A percentile compares a stretch with the other conserved stretches of the same genome.
Evolutionary conservation across 2,329 filamentous ascomycete genomes (phyloP).

Genomic region (Trichophyton benhamiae): DNA sequence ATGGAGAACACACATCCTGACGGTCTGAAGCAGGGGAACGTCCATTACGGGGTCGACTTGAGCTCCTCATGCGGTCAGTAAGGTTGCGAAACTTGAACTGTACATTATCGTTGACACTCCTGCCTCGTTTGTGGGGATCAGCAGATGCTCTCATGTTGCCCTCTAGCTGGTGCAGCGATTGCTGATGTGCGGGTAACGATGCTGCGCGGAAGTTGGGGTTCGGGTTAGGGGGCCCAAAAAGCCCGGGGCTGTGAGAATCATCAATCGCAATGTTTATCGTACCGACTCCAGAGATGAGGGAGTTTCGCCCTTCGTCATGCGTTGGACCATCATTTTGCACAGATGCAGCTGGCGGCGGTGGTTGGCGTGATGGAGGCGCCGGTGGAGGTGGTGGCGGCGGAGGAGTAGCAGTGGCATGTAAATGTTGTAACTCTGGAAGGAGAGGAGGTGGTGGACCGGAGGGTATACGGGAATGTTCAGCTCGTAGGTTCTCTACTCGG

Average conservation of each 20-base stretch:
- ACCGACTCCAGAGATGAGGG: slow-evolving; percentile 26
- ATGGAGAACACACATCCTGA: slow-evolving; percentile 18
- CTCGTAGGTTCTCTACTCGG: slow-evolving; percentile 8
- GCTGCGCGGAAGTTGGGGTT: slow-evolving; percentile 20
- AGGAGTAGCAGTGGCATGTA: slow-evolving; percentile 43
- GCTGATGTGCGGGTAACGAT: slow-evolving; percentile 15
- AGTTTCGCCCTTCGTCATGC: slow-evolving; percentile 15
- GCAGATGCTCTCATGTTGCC: slow-evolving; percentile 29
- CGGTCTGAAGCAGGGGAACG: slow-evolving; percentile 33
- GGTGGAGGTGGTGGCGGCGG: slow-evolving; percentile 26
- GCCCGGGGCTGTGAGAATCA: slow-evolving; percentile 14
- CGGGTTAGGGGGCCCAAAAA: background rate
- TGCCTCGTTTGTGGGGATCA: slow-evolving; percentile 37
- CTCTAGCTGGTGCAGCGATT: slow-evolving; percentile 20
- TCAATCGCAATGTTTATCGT: slow-evolving; percentile 33
- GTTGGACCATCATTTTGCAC: background rate
- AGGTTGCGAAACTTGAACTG: slow-evolving; percentile 40
- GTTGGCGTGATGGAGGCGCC: background rate
- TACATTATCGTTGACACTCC: slow-evolving; percentile 46
- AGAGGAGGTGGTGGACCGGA: slow-evolving; percentile 33
- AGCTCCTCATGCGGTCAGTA: slow-evolving; percentile 48
- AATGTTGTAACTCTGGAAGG: slow-evolving; percentile 50
- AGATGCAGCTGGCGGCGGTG: background rate
- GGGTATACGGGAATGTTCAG: slow-evolving; percentile 9
- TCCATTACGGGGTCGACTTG: slow-evolving; percentile 38